Evolutionary conservation across 768 basidiomycete genomes (phyloP), one percentile per base, ranked within the genome.

Genomic region (Tricholoma saponaceum): DNA sequence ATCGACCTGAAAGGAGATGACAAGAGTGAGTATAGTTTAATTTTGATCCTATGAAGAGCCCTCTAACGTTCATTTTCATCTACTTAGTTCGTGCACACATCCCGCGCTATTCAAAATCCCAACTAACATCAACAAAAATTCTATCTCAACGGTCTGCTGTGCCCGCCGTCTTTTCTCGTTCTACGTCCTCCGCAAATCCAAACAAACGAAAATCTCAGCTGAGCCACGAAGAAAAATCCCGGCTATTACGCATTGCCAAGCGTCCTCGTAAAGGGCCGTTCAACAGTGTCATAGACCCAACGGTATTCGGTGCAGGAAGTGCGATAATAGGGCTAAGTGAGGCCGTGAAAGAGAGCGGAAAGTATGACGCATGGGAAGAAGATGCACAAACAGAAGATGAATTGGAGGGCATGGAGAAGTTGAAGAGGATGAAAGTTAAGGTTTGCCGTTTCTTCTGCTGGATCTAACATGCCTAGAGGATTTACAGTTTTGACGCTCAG

Each of bases 61-160:
- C 16, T 50, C 56, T 16, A 32, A 49, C 12, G 26, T 46, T 33
- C 25, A 4, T 55, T 18, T 20, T 43, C 41, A 22, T 9, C 18
- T 43, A 5, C 18, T 4, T 59, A 91, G 89, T 88, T 56, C 84
- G 89, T 54, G 82, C 79, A 62, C 65, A 74, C 4, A 67, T 86
- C 0, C 83, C 84, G 10, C 77, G 80, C 58, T 85, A 79, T 67
- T 83, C 83, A 9, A 75, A 71, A 25, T 62, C 74, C 3, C 74
- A 80, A 47, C 71, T 91, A 10, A 86, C 79, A 18, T 91, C 92
- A 0, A 74, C 87, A 1, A 89, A 89, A 77, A 89, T 96, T 30
- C 83, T 97, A 14, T 72, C 85, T 0, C 85, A 94, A 67, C 87
- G 94, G 18, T 95, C 94, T 1, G 94, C 95, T 5, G 81, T 96